Base-by-base conservation (phyloP, 805 yeast genomes). In the Barnettozyma pratensis region DNA sequence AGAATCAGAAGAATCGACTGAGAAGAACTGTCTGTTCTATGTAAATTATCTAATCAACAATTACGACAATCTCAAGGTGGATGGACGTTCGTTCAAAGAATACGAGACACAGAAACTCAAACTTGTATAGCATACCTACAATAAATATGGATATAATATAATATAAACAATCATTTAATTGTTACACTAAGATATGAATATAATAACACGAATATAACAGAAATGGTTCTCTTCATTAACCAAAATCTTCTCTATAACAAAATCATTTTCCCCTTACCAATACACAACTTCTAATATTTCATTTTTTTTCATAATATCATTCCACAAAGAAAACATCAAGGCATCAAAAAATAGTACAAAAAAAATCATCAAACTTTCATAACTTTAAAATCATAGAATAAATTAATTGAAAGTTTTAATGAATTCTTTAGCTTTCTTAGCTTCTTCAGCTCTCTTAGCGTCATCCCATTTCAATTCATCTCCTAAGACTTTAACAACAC, bases 401-500 rank as follows among this genome's bases (percentile, higher is more conserved):
- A 19, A 19, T 19, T 47, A 61, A 50, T 53, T 54, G 51, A 60
- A 61, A 44, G 81, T 74, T 52, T 81, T 78, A 59, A 85, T 80
- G 65, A 74, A 83, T 35, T 75, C 76, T 40, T 64, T 70, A 35
- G 90, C 77, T 48, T 75, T 75, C 42, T 59, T 54, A 67, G 68
- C 74, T 71, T 83, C 79, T 54, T 71, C 66, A 46, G 74, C 71
- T 65, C 82, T 80, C 51, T 82, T 76, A 12, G 69, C 73, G 40
- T 73, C 72, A 56, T 73, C 74, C 98, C 98, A 91, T 42, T 77
- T 70, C 53, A 86, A 75, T 66, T 87, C 94, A 45, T 78, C 73
- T 56, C 82, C 90, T 94, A 91, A 86, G 54, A 88, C 76, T 58
- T 86, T 85, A 45, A 87, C 90, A 37, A 92, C 96, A 53, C 84